Base-by-base conservation (phyloP, 2,329 filamentous ascomycete genomes). In the Verticillium klebahnii region DNA sequence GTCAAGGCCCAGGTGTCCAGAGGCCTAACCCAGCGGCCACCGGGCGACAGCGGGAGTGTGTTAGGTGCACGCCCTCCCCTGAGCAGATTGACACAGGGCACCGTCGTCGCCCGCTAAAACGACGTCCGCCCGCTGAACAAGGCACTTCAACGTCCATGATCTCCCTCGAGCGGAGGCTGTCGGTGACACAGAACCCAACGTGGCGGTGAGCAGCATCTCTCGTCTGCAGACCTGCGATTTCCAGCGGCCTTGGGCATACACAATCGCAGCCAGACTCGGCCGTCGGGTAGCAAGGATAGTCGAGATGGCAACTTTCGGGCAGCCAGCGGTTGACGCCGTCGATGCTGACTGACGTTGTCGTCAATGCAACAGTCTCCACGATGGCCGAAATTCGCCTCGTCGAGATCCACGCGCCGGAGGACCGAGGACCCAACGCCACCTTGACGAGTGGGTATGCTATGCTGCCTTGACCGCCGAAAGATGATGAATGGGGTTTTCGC, bases 131-230 rank as follows among this genome's bases (percentile, higher is more conserved):
- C 45, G 45, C 45, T 50, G 11, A 50, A 23, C 6, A 23, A 9
- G 45, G 45, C 19, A 50, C 45, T 23, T 25, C 45, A 25, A 50
- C 19, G n/a, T 50, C 45, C 45, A 50, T 50, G 11, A 23, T 25
- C 45, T 50, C 45, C n/a, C 23, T n/a, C 19, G 19, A 8, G 19
- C 45, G 45, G 45, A 50, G 56, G 60, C 60, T 65, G 63, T 66
- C 63, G 61, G 64, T 66, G 63, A 66, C 64, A 66, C 63, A 62
- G 57, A 61, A 63, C 64, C 64, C 63, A 63, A 65, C 58, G 60
- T 65, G 63, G 64, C 64, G 64, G 64, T 66, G 64, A 66, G 64
- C 61, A 59, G 58, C 56, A 63, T 50, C 50, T 62, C 62, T 23
- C 19, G 57, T 61, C 58, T 56, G 63, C 61, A 63, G 61, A 63